Evolutionary conservation across 2,329 filamentous ascomycete species (phyloP).

Genomic region (Penicillium sp.): DNA sequence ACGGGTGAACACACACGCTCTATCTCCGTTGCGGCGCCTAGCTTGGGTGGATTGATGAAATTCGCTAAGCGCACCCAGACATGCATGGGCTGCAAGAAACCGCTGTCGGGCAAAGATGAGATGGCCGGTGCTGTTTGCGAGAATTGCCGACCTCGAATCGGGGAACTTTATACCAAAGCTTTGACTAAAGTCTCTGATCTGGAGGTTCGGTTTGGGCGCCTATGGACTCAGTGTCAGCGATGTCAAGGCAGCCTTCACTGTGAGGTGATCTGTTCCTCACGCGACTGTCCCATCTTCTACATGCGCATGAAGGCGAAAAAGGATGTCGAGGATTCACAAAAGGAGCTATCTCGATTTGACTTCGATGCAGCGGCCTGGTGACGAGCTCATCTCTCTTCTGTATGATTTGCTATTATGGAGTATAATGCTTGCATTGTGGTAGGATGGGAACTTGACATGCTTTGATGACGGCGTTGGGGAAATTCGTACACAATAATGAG

Average conservation of each 20-base stretch:
- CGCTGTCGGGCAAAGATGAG: conserved; percentile 72
- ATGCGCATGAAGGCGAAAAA: conserved; percentile 99
- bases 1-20: conserved; percentile 92
- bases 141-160: conserved; percentile 76
- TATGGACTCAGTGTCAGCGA: conserved; percentile 97
- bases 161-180: conserved; percentile 90
- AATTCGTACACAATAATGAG: conserved; percentile 10
- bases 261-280: conserved; percentile 93
- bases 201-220: conserved; percentile 81
- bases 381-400: conserved; percentile 16
- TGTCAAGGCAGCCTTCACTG: conserved; percentile 98
- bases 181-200: conserved; percentile 83
- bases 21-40: conserved; percentile 86
- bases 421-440: neutral
- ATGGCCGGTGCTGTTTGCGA: conserved; percentile 78
- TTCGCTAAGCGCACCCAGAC: conserved; percentile 97
- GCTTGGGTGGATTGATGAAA: conserved; percentile 92
- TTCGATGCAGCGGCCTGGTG: conserved; percentile 68
- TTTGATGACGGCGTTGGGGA: conserved; percentile 68
- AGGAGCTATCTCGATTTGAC: conserved; percentile 86
- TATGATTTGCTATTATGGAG: neutral
- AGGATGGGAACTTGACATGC: conserved; percentile 10
- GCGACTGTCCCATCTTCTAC: conserved; percentile 98
- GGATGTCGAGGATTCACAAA: conserved; percentile 90
- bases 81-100: conserved; percentile 99